Conservation (phyloP, 2,329 filamentous ascomycete genomes). For the Fusarium protoensiforme region DNA sequence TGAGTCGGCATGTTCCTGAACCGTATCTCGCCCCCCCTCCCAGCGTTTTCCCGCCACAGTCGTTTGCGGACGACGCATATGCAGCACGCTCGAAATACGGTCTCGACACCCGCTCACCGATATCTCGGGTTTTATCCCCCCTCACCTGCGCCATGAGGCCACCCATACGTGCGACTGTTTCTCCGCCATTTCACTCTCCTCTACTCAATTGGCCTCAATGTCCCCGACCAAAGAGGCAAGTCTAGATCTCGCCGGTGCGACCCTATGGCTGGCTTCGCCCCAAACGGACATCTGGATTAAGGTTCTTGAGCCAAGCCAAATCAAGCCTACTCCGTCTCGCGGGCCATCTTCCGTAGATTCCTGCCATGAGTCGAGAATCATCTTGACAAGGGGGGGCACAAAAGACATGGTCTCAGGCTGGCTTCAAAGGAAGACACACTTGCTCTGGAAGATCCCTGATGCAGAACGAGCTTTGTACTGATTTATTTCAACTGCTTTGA, state of each 20-base stretch:
- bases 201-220: background rate
- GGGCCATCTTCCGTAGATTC: slow-evolving; percentile 13
- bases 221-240: slow-evolving; percentile 9
- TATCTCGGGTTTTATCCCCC: slow-evolving; percentile 12
- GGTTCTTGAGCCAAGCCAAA: slow-evolving; percentile 35
- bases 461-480: background rate
- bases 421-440: background rate
- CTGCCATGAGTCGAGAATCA: slow-evolving; percentile 11
- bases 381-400: background rate
- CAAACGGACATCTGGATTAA: slow-evolving; percentile 33
- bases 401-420: background rate
- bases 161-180: slow-evolving; percentile 10
- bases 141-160: slow-evolving; percentile 7
- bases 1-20: background rate
- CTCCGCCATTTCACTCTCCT: background rate
- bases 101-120: slow-evolving; percentile 14
- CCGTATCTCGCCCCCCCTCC: background rate
- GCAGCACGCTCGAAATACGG: slow-evolving; percentile 14
- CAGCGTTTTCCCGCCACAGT: slow-evolving; percentile 5
- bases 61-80: slow-evolving; percentile 1
- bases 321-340: slow-evolving; percentile 13
- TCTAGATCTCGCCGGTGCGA: slow-evolving; percentile 15
- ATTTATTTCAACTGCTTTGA: slow-evolving; percentile 8
- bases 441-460: background rate
- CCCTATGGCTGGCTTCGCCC: slow-evolving; percentile 26